Conservation (phyloP, 805 yeast genomes). For the Cyberlindnera subsufficiens region DNA sequence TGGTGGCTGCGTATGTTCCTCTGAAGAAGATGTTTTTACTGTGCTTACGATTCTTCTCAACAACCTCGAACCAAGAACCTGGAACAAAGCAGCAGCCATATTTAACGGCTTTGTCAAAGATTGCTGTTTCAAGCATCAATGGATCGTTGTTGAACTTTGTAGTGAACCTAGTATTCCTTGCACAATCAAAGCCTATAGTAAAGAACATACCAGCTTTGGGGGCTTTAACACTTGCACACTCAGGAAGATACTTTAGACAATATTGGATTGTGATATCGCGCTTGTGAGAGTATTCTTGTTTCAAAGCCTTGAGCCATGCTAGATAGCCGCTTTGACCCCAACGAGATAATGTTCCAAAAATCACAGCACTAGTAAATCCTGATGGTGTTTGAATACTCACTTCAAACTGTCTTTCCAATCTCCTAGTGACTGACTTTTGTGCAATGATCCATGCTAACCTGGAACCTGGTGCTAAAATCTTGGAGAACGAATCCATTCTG, state of each 20-base stretch:
- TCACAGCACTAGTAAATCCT: constrained; percentile 71
- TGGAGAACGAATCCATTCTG: constrained; percentile 86
- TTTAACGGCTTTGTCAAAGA: constrained; percentile 50
- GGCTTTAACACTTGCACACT: constrained; percentile 37
- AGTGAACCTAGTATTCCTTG: constrained; percentile 29
- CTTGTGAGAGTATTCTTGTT: constrained; percentile 73
- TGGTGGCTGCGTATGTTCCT: constrained; percentile 1
- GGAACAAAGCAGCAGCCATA: constrained; percentile 64
- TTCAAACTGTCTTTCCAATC: constrained; percentile 69
- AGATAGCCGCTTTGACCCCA: constrained; percentile 91
- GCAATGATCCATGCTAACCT: constrained; percentile 90
- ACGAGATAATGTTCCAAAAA: constrained; percentile 63
- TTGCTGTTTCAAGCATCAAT: constrained; percentile 46
- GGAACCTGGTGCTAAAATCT: constrained; percentile 86
- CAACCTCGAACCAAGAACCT: constrained; percentile 5
- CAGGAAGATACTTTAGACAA: constrained; percentile 47
- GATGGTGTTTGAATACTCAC: constrained; percentile 75
- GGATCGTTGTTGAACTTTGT: constrained; percentile 52
- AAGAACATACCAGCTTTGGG: constrained; percentile 83
- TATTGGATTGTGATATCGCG: constrained; percentile 78
- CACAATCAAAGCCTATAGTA: constrained; percentile 47
- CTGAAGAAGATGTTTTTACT: constrained; percentile 1
- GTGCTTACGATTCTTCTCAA: neutral
- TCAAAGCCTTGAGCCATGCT: constrained; percentile 82
- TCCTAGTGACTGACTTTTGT: constrained; percentile 55